phyloP scores from a whole-genome alignment of 345 rosid species.

The Linum trigynum region DNA sequence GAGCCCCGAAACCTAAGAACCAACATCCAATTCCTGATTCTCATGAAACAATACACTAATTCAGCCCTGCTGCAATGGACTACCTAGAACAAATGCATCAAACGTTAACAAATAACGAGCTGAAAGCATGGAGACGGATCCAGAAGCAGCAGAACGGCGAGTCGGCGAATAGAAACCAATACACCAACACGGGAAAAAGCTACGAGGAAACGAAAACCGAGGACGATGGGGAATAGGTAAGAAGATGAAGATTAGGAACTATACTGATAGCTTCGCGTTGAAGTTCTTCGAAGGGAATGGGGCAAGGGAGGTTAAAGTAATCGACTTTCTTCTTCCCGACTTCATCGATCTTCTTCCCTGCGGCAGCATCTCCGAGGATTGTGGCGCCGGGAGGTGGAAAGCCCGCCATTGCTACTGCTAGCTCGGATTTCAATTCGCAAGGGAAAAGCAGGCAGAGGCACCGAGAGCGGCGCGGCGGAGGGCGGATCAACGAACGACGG shows the following conservation, averaged over 20 bases:
- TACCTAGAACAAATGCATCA: too few species aligned
- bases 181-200: too few species aligned
- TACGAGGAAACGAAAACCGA: too few species aligned
- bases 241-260: slow-evolving; percentile 11
- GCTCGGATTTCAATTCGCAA: background rate
- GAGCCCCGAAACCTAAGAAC: too few species aligned
- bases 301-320: slow-evolving; percentile 74
- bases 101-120: too few species aligned
- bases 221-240: background rate
- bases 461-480: background rate
- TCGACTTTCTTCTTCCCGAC: slow-evolving; percentile 45
- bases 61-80: too few species aligned
- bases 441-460: background rate
- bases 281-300: slow-evolving; percentile 83
- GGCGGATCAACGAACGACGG: background rate
- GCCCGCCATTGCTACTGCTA: slow-evolving; percentile 41
- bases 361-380: slow-evolving; percentile 11
- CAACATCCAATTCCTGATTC: too few species aligned
- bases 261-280: slow-evolving; percentile 87
- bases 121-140: background rate
- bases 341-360: slow-evolving; percentile 19
- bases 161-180: background rate
- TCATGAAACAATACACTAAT: too few species aligned
- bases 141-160: background rate
- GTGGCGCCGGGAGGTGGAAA: slow-evolving; percentile 28